phyloP scores from a whole-genome alignment of 768 basidiomycete species.

The Lactarius hatsudake region DNA sequence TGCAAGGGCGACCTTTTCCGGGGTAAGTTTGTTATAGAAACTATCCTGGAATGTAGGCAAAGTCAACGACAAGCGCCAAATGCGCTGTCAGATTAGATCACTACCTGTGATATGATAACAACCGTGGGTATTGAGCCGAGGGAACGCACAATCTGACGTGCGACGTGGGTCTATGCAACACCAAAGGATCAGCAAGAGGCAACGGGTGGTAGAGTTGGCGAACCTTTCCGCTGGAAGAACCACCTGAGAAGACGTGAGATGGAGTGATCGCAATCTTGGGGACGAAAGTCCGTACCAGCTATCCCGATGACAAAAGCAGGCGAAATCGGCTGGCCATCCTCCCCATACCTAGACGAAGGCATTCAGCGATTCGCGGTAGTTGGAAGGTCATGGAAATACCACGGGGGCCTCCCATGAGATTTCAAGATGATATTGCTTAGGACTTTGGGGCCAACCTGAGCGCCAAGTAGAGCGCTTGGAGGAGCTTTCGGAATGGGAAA shows the following conservation, averaged over 20 bases:
- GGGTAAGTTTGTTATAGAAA: slow-evolving; percentile 82
- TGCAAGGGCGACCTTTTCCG: slow-evolving; percentile 80
- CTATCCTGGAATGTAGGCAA: slow-evolving; percentile 61
- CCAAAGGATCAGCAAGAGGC: slow-evolving; percentile 9
- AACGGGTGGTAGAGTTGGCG: slow-evolving; percentile 1
- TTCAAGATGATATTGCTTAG: slow-evolving; percentile 76
- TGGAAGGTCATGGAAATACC: slow-evolving; percentile 43
- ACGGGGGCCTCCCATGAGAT: slow-evolving; percentile 83
- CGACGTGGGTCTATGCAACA: slow-evolving; percentile 70
- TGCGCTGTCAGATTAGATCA: neutral
- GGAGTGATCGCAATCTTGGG: neutral
- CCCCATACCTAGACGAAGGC: slow-evolving; percentile 59
- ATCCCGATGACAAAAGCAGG: slow-evolving; percentile 85
- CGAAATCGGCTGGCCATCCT: slow-evolving; percentile 63
- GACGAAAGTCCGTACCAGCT: slow-evolving; percentile 50
- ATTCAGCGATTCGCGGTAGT: slow-evolving; percentile 18
- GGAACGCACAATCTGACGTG: slow-evolving; percentile 72
- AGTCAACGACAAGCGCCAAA: neutral
- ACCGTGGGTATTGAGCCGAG: slow-evolving; percentile 85
- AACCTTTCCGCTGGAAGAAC: slow-evolving; percentile 87
- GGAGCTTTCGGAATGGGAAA: slow-evolving; percentile 8
- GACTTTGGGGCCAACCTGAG: slow-evolving; percentile 26
- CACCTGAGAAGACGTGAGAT: slow-evolving; percentile 41
- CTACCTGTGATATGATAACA: slow-evolving; percentile 85
- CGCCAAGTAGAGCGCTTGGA: neutral